Base-by-base conservation (phyloP, 768 basidiomycete species). In the Phanerochaete carnosa region DNA sequence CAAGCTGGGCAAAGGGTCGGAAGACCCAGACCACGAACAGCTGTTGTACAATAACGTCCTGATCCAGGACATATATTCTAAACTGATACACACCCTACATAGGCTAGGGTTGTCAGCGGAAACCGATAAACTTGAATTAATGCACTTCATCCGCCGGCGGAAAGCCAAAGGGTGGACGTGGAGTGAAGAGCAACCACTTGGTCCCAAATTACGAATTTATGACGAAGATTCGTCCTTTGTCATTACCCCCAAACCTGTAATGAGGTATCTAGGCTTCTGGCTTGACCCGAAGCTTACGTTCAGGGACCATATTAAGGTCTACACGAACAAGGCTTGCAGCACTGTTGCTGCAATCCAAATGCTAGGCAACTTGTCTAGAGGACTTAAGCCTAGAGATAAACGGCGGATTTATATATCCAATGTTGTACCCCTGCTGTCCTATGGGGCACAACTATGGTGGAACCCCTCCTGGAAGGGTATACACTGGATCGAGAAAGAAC, bases 371-470 rank as follows among this genome's bases (percentile, higher is more conserved):
- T 65, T 63, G 2, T 29, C 62, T 0, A 45, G 61, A 23, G 65
- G 66, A 22, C 16, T 68, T 45, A 45, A 58, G 15, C 64, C 64
- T 6, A 23, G 19, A 5, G 47, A 65, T 29, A 61, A 63, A 37
- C 35, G 66, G 12, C 37, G 49, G 2, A 56, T 68, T 12, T 68
- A 68, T 49, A 62, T 64, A 26, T 33, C 60, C 7, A 63, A 65
- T 30, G 59, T 65, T 0, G 19, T 68, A 2, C 64, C 64, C 1
- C 32, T 67, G 15, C 58, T 67, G 58, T 53, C 53, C 23, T 68
- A 68, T 29, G 65, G 67, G 0, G 55, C 52, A 0, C 58, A 59
- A 25, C 57, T 68, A 2, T 68, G 67, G 66, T 67, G 65, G 64
- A 13, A 50, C 5, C 64, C 64, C 8, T 19, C 28, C 3, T 58